Conservation (phyloP, 768 basidiomycete species). For the Kwoniella dejecticola region DNA sequence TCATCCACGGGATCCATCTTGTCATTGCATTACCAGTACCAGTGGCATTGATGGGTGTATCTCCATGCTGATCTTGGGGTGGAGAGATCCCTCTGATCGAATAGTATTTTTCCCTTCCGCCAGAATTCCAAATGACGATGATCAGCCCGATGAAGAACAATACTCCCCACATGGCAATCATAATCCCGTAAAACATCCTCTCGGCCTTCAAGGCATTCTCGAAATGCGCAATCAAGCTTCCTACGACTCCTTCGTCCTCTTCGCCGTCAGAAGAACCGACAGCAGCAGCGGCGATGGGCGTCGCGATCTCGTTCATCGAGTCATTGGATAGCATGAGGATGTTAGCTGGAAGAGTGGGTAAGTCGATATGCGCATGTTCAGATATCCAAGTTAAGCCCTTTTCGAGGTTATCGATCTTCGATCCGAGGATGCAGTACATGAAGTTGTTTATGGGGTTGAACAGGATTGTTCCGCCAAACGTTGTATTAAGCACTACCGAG, state of each 20-base stretch:
- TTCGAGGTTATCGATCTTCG: conserved; percentile 83
- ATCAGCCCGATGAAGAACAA: conserved; percentile 74
- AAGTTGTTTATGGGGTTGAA: conserved; percentile 81
- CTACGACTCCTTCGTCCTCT: conserved; percentile 66
- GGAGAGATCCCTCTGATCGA: conserved; percentile 8
- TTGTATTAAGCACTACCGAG: conserved; percentile 55
- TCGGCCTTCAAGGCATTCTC: conserved; percentile 73
- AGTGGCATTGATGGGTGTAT: not conserved
- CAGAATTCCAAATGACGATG: conserved; percentile 50
- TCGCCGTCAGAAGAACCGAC: conserved; percentile 65
- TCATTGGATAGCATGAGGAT: conserved; percentile 74
- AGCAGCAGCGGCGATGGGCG: conserved; percentile 74
- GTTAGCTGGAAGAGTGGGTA: conserved; percentile 74
- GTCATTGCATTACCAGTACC: not conserved
- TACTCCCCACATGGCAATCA: conserved; percentile 78
- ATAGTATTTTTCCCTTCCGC: conserved; percentile 34
- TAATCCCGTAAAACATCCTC: conserved; percentile 77
- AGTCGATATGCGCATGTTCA: conserved; percentile 75
- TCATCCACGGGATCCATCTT: conserved; percentile 25
- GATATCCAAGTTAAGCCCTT: conserved; percentile 87
- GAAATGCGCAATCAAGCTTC: conserved; percentile 72
- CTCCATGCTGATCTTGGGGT: not conserved
- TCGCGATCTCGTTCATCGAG: conserved; percentile 71
- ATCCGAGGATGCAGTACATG: conserved; percentile 84
- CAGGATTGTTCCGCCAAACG: conserved; percentile 84